Evolutionary conservation across 148 eudicot species (phyloP), one percentile per base, ranked within the genome.

Genomic region (Chenopodium formosanum): DNA sequence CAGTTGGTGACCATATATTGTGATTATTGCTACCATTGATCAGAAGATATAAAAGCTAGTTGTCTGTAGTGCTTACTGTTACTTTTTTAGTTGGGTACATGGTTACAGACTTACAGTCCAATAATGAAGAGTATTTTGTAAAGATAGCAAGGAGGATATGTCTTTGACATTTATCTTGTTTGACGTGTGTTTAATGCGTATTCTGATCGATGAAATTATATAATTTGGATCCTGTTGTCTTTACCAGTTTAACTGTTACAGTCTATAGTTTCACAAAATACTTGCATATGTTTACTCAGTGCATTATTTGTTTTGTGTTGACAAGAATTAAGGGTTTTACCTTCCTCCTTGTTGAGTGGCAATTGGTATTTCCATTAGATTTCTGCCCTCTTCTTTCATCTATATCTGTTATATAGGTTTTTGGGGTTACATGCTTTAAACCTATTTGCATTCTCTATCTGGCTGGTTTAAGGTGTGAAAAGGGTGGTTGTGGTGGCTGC

Each of bases 11-110:
- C 68, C 67, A 16, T 75, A 14, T 64, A n/a, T 68, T 25, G 29
- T 77, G 70, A 77, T 64, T 23, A 23, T 62, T 65, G 22, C 25
- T 78, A 17, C 25, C 27, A 27, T 17, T 48, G 84, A 34, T 71
- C 22, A 12, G 31, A 56, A 79, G n/a, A 58, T 46, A 12, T 70
- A 37, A 58, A 11, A 64, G 11, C 46, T 22, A 25, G 46, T 46
- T 7, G 7, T 78, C 65, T 60, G 40, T 12, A 11, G 60, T 70
- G 5, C 50, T 31, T 64, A 13, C 23, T 47, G 4, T 44, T 31
- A 31, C 47, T 34, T 19, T 31, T 25, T 60, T 58, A 8, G 20
- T 34, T 34, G 20, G 20, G 11, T 9, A 32, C 64, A 60, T 34
- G 25, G 4, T 76, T 22, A 58, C 37, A 34, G 78, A 7, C 68